Conservation (phyloP, 306 rosid species). For the Elaeagnus macrophylla region DNA sequence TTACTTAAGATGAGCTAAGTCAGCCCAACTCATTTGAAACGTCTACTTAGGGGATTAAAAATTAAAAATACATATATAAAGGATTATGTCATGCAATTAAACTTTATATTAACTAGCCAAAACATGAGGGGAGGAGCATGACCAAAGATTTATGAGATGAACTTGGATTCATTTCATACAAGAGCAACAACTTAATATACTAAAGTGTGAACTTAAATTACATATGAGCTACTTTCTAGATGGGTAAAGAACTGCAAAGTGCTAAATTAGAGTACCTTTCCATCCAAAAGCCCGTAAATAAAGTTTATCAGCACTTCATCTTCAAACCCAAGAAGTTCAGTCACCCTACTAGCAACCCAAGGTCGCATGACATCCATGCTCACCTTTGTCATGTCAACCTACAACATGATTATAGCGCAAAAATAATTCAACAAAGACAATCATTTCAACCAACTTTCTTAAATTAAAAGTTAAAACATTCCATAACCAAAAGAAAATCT, state of each 20-base stretch:
- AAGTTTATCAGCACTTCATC: constrained; percentile 98
- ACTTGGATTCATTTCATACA: neutral
- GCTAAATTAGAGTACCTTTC: constrained; percentile 49
- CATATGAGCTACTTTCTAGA: neutral
- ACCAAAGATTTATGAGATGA: neutral
- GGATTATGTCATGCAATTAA: no score
- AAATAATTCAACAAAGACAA: neutral
- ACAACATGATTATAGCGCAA: constrained; percentile 22
- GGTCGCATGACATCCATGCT: constrained; percentile 84
- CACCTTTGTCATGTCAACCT: constrained; percentile 90
- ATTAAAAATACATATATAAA: no score
- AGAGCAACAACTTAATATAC: neutral
- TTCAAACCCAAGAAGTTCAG: constrained; percentile 92
- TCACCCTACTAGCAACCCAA: constrained; percentile 81
- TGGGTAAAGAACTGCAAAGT: neutral
- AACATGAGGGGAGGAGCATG: neutral
- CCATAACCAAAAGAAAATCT: neutral
- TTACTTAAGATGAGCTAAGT: no score
- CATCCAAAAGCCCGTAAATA: constrained; percentile 83
- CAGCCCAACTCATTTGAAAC: no score
- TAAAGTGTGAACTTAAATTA: neutral
- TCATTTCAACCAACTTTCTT: neutral
- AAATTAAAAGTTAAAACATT: neutral
- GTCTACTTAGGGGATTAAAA: no score
- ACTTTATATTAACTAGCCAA: constrained; percentile 1